Evolutionary conservation across 2,329 filamentous ascomycete species (phyloP), one percentile per base, ranked within the genome.

Genomic region (Aspergillaceae sp.): DNA sequence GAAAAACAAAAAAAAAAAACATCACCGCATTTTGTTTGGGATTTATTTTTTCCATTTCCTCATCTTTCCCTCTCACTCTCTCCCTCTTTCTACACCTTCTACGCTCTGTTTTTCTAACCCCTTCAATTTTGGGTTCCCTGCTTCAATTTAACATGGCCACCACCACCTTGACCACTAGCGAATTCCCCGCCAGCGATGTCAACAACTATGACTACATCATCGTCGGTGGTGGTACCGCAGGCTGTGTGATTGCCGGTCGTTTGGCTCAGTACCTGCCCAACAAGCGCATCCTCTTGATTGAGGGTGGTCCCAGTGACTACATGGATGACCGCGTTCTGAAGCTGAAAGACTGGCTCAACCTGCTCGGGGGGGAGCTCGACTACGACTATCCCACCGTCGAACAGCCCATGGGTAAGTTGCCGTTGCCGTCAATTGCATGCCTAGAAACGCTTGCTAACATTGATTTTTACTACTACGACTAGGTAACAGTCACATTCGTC

Each of bases 381-480:
- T 94, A 91, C 68, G 88, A 94, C 69, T 94, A 94, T 69, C 80
- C 80, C 60, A 94, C 88, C 32, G 87, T 83, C 41, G 87, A 94
- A 70, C 89, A 95, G 73, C 88, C 88, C 53, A 92, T 81, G 72
- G 78, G 77, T 78, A 71, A 59, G 67, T 66, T 42, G n/a, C n/a
- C n/a, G n/a, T n/a, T n/a, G n/a, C n/a, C n/a, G n/a, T n/a, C n/a
- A n/a, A n/a, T n/a, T n/a, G n/a, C n/a, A n/a, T n/a, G n/a, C n/a
- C n/a, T n/a, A n/a, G n/a, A n/a, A n/a, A n/a, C n/a, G n/a, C n/a
- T n/a, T n/a, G n/a, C n/a, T n/a, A n/a, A n/a, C n/a, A n/a, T n/a
- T n/a, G n/a, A n/a, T n/a, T n/a, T n/a, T n/a, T n/a, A n/a, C n/a
- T n/a, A n/a, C n/a, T n/a, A n/a, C n/a, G 53, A 51, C 56, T 70